A percentile compares a stretch with the other conserved stretches of the same genome.
These are phyloP conservation scores for Mycocentrospora acerina DNA, from an alignment of 2,329 filamentous ascomycete species.

Conservation along the genomic window DNA sequence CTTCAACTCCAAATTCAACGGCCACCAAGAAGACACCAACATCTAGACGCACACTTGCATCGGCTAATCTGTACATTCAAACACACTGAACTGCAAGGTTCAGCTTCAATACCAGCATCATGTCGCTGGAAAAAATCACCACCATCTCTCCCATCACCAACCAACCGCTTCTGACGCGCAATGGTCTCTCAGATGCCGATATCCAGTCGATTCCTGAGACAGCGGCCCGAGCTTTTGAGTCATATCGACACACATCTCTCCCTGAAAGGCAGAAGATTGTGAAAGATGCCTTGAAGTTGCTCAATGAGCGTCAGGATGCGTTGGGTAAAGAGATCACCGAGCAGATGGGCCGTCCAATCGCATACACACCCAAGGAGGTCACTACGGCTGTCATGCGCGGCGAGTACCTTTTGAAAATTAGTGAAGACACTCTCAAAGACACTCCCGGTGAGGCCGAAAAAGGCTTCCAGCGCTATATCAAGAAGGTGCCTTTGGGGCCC, in stretches of 20 bases:
- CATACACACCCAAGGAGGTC: conserved; percentile 81
- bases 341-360: conserved; percentile 93
- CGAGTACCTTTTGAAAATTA: conserved; percentile 83
- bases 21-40: conserved; percentile 8
- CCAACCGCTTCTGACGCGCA: conserved; percentile 76
- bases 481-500: conserved; percentile 83
- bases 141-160: conserved; percentile 93
- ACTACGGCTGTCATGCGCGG: conserved; percentile 81
- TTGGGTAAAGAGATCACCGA: conserved; percentile 83
- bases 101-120: conserved; percentile 27
- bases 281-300: conserved; percentile 71
- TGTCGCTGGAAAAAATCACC: conserved; percentile 61
- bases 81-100: conserved; percentile 18
- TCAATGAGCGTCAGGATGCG: conserved; percentile 72
- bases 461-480: conserved; percentile 88
- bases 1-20: conserved; percentile 19
- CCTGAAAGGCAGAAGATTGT: conserved; percentile 77
- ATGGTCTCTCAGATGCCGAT: conserved; percentile 70
- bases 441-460: conserved; percentile 80
- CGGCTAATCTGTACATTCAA: conserved; percentile 9
- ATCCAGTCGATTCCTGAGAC: conserved; percentile 70
- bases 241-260: conserved; percentile 74
- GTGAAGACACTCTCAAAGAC: conserved; percentile 74
- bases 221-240: conserved; percentile 73
- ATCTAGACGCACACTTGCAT: conserved; percentile 8